Conservation (phyloP, 2,329 filamentous ascomycete species). For the Penicillium sp. region DNA sequence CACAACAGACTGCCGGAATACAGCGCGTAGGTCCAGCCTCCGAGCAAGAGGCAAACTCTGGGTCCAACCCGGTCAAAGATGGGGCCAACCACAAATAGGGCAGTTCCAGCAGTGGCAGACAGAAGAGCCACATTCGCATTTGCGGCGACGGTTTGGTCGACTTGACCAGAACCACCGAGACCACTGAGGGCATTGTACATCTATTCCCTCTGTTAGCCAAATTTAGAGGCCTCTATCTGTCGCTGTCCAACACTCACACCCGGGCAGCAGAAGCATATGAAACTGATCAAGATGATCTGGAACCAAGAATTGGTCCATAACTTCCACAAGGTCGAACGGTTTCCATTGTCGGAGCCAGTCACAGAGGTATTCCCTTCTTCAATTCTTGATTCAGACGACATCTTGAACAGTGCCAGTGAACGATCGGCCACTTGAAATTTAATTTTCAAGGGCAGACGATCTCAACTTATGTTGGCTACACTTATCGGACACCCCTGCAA, state of each 20-base stretch:
- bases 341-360: neutral
- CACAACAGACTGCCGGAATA: slow-evolving; percentile 46
- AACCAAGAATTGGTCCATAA: slow-evolving; percentile 48
- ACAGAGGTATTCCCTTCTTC: slow-evolving; percentile 19
- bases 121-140: slow-evolving; percentile 48
- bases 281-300: slow-evolving; percentile 48
- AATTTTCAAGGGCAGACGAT: neutral
- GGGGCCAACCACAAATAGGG: slow-evolving; percentile 46
- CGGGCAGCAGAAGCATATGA: slow-evolving; percentile 51
- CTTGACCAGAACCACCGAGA: slow-evolving; percentile 47
- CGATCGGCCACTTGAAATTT: neutral
- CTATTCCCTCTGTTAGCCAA: slow-evolving; percentile 22
- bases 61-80: slow-evolving; percentile 46
- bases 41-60: slow-evolving; percentile 43
- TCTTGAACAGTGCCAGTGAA: neutral
- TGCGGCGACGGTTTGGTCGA: slow-evolving; percentile 46
- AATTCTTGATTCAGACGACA: slow-evolving; percentile 7
- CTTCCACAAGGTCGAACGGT: slow-evolving; percentile 17
- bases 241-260: slow-evolving; percentile 20
- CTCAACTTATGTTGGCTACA: neutral
- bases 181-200: slow-evolving; percentile 50
- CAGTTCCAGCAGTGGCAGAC: slow-evolving; percentile 43
- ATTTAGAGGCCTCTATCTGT: neutral
- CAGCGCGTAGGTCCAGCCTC: slow-evolving; percentile 48
- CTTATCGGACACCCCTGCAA: neutral